Conservation (phyloP, 202 grass and related monocot species). For the Setaria italica region DNA sequence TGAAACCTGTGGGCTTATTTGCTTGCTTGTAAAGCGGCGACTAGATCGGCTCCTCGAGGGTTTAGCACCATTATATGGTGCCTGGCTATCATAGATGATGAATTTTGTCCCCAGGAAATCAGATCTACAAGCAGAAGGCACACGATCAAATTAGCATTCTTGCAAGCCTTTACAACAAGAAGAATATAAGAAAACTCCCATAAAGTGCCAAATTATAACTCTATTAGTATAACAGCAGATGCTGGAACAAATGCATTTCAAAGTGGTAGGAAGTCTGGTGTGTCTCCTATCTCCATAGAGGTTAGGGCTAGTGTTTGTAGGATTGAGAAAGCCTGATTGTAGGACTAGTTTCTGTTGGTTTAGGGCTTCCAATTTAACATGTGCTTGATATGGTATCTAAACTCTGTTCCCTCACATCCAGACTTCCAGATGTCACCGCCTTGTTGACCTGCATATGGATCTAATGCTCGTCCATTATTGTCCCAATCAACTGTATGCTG, state of each 20-base stretch:
- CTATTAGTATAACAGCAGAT: no score
- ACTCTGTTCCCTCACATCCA: background rate
- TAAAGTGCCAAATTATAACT: background rate
- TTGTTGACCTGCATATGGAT: background rate
- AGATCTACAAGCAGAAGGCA: constrained; percentile 58
- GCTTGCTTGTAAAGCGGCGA: constrained; percentile 76
- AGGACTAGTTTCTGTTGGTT: background rate
- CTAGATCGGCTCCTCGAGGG: constrained; percentile 58
- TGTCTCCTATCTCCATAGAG: background rate
- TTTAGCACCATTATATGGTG: constrained; percentile 66
- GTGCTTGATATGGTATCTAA: background rate
- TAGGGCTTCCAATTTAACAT: constrained; percentile 5
- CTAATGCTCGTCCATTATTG: background rate
- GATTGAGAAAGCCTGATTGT: background rate
- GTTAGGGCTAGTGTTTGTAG: background rate
- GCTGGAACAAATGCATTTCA: constrained; percentile 27
- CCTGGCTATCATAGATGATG: constrained; percentile 66
- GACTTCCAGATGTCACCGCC: background rate
- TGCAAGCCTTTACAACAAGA: background rate
- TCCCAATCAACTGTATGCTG: constrained; percentile 2
- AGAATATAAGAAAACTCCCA: background rate
- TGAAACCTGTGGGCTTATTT: constrained; percentile 74
- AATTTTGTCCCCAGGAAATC: constrained; percentile 94
- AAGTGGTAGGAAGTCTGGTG: background rate
- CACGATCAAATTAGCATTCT: background rate